Evolutionary conservation across 164 flowering plant species (phyloP), one percentile per base, ranked within the genome.

Genomic region (Kingdonia uniflora): DNA sequence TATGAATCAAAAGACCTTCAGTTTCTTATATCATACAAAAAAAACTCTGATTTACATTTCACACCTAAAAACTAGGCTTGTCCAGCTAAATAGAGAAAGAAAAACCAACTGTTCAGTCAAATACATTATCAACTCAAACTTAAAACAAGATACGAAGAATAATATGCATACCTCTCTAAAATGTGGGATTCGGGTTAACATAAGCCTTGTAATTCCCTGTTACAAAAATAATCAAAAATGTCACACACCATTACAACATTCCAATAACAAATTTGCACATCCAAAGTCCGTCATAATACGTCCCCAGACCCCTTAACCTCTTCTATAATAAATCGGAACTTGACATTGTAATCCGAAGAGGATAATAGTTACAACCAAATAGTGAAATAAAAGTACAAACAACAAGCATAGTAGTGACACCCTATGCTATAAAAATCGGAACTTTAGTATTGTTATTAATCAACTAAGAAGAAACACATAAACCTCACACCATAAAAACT

Each of bases 121-220:
- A 1, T 4, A 41, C 44, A 1, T 5, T 11, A 14, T 41, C 17
- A 37, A 37, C 7, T 41, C 14, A 14, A 35, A 16, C 25, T 16
- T 8, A 0, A 44, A 42, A 1, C 11, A 33, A 56, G 44, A 40
- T 3, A 6, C 19, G 51, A 25, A 44, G 17, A 35, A 35, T 6
- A 11, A 61, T 6, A 56, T 15, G 19, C 57, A n/a, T 60, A 92
- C 95, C 95, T 88, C 80, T 59, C 92, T 75, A 59, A 92, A 92
- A 60, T 92, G 76, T 1, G 99, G 98, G 68, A 92, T 85, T 25
- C 69, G 47, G 8, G 96, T 92, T 25, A 88, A 55, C 50, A 92
- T 47, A 45, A 92, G 71, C 61, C 86, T 78, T 14, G 99, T 84
- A 1, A 44, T 68, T 6, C 99, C 99, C 97, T 91, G 95, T 41